Base-by-base conservation (phyloP, 129 eudicot species). In the Ambrosia trifida region DNA sequence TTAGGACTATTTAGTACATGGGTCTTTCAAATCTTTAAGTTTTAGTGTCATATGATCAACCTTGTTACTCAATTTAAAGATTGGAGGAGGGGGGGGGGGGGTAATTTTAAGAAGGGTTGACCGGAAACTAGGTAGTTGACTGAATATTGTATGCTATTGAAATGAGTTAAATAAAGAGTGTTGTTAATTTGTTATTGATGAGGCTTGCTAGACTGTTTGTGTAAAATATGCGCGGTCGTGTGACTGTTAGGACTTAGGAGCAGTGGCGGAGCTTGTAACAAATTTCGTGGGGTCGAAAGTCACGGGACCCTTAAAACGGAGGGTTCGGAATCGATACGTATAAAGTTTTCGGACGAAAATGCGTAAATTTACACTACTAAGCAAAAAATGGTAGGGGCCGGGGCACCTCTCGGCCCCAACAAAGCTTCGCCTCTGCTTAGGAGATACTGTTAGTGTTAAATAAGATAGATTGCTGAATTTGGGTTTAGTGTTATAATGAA, bases 81-180 rank as follows among this genome's bases (percentile, higher is more conserved):
- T 3, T 6, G 46, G 46, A 11, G 46, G 28, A 10, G 58, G 61
- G 32, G 40, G 64, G 38, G 36, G 38, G 17, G 36, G 16, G 16
- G 31, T 3, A 38, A n/a, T 5, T 5, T 53, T 1, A 32, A 52
- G 65, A 32, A 52, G 65, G 78, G 2, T 74, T 65, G 65, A 65
- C 41, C 28, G 24, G 41, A 50, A 65, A 38, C 7, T 52, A 31
- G 68, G 68, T 32, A 40, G 78, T 50, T 72, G 71, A 46, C 53
- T 73, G 24, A 38, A 73, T 7, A 70, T 19, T 20, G 69, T 64
- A 3, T 35, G 1, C 4, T 65, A 19, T 41, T 5, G 18, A 43
- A 65, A 10, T 18, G 33, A 40, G 44, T 40, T 5, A 40, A 40
- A 40, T 40, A 40, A 40, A 2, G 44, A 10, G 44, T 47, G 16